A percentile compares a stretch with the other conserved stretches of the same genome.
Evolutionary conservation across 2,329 filamentous ascomycete genomes (phyloP).

Genomic region (Neurospora crassa): DNA sequence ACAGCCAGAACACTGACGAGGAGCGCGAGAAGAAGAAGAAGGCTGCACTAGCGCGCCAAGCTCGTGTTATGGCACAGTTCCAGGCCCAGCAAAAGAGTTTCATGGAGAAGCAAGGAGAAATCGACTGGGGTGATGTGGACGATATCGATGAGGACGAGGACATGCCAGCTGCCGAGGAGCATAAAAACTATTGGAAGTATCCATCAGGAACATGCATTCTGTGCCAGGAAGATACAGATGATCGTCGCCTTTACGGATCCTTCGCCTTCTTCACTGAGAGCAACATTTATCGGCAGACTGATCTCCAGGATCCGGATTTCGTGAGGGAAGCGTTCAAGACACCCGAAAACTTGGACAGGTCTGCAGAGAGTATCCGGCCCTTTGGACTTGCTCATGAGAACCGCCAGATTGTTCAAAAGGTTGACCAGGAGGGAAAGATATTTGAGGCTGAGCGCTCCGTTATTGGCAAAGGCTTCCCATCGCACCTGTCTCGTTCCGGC

Average conservation of each 20-base stretch:
- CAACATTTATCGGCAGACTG: conserved; percentile 76
- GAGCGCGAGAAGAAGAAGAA: conserved; percentile 81
- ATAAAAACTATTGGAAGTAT: conserved; percentile 77
- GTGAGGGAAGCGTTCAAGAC: conserved; percentile 73
- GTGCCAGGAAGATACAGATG: conserved; percentile 92
- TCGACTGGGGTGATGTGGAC: conserved; percentile 85
- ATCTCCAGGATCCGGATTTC: conserved; percentile 71
- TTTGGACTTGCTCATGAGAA: conserved; percentile 91
- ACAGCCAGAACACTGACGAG: conserved; percentile 54
- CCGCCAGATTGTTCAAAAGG: conserved; percentile 63
- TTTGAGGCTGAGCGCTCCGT: conserved; percentile 69
- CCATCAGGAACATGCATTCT: conserved; percentile 89
- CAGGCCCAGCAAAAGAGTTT: conserved; percentile 96
- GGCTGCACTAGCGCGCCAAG: conserved; percentile 80
- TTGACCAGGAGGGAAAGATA: conserved; percentile 61
- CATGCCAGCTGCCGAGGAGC: conserved; percentile 47
- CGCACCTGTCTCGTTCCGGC: conserved; percentile 55
- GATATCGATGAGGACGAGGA: conserved; percentile 62
- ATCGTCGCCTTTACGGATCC: conserved; percentile 80
- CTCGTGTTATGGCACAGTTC: conserved; percentile 94
- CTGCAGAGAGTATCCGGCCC: conserved; percentile 72
- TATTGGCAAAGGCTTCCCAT: conserved; percentile 81
- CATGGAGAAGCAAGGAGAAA: conserved; percentile 73
- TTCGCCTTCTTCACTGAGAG: conserved; percentile 87
- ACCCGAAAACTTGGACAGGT: conserved; percentile 73